These are phyloP conservation scores for Ceraceosorus guamensis DNA, from an alignment of 1,284 basidiomycete species.

Conservation along the genomic window DNA sequence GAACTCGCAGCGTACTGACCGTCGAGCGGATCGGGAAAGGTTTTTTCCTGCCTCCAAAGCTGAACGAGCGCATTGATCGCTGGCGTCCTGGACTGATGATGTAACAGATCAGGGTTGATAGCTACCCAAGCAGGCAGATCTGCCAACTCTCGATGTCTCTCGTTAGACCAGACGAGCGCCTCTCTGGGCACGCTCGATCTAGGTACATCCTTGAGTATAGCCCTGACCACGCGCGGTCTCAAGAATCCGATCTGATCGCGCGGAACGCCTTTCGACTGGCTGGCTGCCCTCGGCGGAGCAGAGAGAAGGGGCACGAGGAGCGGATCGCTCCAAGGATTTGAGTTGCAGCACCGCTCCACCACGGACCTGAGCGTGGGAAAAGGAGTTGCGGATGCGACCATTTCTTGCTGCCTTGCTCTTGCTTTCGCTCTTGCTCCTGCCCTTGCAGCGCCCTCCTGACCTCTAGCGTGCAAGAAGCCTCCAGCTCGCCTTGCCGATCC, in stretches of 20 bases:
- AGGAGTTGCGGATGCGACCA: too few relatives aligned
- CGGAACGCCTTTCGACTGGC: too few relatives aligned
- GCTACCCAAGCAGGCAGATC: too few relatives aligned
- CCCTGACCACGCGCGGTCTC: constrained; percentile 20
- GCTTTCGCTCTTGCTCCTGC: too few relatives aligned
- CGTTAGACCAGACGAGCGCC: constrained; percentile 9
- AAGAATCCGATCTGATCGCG: constrained; percentile 41
- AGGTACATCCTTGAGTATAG: constrained; percentile 4
- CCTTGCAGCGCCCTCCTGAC: too few relatives aligned
- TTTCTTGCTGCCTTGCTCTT: too few relatives aligned
- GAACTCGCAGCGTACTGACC: constrained; percentile 13
- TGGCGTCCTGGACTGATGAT: constrained; percentile 15
- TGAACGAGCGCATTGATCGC: constrained; percentile 20
- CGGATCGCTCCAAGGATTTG: constrained; percentile 36
- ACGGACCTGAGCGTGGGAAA: too few relatives aligned
- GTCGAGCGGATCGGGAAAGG: constrained; percentile 45
- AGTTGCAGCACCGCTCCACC: constrained; percentile 35
- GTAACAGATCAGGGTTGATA: background rate
- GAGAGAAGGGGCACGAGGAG: constrained; percentile 27
- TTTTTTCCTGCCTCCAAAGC: constrained; percentile 21
- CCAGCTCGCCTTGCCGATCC: too few relatives aligned
- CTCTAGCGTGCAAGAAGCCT: too few relatives aligned
- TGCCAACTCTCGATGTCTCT: constrained; percentile 7
- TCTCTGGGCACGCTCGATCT: constrained; percentile 9
- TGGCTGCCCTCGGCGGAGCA: constrained; percentile 8